Evolutionary conservation across 257 asterid genomes (phyloP).

Genomic region (Primulina eburnea): DNA sequence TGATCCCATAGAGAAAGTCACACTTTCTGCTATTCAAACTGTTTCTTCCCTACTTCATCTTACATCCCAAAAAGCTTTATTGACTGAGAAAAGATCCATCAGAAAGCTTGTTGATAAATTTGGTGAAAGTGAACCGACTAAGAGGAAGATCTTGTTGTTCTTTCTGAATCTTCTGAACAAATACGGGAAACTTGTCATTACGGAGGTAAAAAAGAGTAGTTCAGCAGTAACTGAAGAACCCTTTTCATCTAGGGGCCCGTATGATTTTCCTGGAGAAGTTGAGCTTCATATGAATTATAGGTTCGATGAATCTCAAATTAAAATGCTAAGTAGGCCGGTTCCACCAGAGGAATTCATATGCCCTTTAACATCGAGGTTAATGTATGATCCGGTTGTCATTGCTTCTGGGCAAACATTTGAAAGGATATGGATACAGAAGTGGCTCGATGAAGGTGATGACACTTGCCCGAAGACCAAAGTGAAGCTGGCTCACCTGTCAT

Average conservation of each 20-base stretch:
- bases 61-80: slow-evolving; percentile 56
- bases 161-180: slow-evolving; percentile 54
- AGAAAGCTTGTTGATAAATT: slow-evolving; percentile 46
- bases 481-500: slow-evolving; percentile 43
- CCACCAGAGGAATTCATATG: slow-evolving; percentile 74
- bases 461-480: slow-evolving; percentile 64
- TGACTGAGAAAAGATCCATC: slow-evolving; percentile 73
- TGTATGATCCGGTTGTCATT: slow-evolving; percentile 85
- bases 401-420: slow-evolving; percentile 86
- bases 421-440: slow-evolving; percentile 77
- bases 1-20: slow-evolving; percentile 44
- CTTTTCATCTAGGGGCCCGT: slow-evolving; percentile 28
- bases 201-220: slow-evolving; percentile 35
- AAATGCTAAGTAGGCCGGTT: slow-evolving; percentile 33
- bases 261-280: slow-evolving; percentile 32
- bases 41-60: slow-evolving; percentile 55
- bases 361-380: slow-evolving; percentile 68
- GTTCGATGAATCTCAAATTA: slow-evolving; percentile 33
- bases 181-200: slow-evolving; percentile 46
- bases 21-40: slow-evolving; percentile 45
- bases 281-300: slow-evolving; percentile 35
- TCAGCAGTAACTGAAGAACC: slow-evolving; percentile 32
- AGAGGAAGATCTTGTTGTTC: slow-evolving; percentile 55
- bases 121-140: slow-evolving; percentile 41
- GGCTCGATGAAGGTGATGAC: slow-evolving; percentile 78